Conservation (phyloP, 2,329 filamentous ascomycete genomes). For the Talaromyces sp. region DNA sequence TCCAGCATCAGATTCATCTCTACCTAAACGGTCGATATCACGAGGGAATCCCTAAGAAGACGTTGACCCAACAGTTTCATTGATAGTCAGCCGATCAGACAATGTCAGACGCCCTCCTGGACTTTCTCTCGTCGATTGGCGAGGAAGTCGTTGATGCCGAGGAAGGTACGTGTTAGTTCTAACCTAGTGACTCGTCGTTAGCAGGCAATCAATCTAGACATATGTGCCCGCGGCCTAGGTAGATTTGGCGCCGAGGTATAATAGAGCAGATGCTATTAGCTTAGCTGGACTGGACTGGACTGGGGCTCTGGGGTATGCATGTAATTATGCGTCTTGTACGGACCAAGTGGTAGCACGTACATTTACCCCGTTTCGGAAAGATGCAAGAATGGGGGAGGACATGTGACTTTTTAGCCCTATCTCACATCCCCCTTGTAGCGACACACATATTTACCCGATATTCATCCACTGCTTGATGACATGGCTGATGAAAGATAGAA, state of each 20-base stretch:
- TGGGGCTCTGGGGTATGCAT: background rate
- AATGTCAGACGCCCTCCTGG: conserved; percentile 22
- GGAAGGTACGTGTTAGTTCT: conserved; percentile 49
- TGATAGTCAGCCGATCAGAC: background rate
- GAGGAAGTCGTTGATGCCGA: conserved; percentile 54
- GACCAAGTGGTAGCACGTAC: background rate
- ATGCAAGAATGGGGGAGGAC: background rate
- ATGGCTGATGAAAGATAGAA: conserved; percentile 53
- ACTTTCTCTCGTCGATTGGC: conserved; percentile 44
- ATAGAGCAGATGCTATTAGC: background rate
- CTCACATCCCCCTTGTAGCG: background rate
- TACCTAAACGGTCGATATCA: background rate
- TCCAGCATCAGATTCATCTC: background rate
- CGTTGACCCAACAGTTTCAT: background rate
- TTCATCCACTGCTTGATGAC: background rate
- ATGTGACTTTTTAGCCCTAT: conserved; percentile 15
- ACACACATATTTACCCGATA: background rate
- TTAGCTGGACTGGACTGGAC: background rate
- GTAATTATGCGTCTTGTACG: background rate
- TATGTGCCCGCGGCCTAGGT: background rate
- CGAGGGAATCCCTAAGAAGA: background rate
- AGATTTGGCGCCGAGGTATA: background rate
- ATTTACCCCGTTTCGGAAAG: conserved; percentile 17
- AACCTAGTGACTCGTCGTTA: no score
- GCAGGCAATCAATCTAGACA: background rate